Percentiles rank a stretch among this genome's conserved stretches.
Conservation (phyloP, 768 basidiomycete genomes). For the Leccinum ochraceum region DNA sequence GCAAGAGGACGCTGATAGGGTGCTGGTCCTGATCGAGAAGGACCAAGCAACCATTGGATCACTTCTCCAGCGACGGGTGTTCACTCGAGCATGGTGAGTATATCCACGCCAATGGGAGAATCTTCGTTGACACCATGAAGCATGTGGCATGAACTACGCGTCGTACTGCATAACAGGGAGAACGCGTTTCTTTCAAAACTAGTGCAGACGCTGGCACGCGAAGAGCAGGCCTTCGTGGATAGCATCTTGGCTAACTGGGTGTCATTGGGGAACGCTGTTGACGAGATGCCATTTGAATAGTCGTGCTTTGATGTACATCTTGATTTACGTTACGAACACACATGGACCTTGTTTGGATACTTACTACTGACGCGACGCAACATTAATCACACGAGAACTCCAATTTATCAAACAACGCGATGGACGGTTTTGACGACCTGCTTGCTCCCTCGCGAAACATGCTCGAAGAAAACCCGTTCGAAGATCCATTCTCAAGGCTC, state of each 20-base stretch:
- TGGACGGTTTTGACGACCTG: conserved; percentile 82
- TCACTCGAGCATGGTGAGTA: conserved; percentile 81
- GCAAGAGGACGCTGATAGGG: conserved; percentile 82
- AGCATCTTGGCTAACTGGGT: conserved; percentile 71
- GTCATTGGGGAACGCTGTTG: conserved; percentile 66
- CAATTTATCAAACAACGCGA: conserved; percentile 27
- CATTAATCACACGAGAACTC: not conserved
- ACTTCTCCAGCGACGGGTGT: conserved; percentile 76
- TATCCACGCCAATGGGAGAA: not conserved
- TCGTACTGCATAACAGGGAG: conserved; percentile 89
- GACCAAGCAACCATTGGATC: conserved; percentile 82
- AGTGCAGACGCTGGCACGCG: conserved; percentile 70
- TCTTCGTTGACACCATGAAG: conserved; percentile 39
- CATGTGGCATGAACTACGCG: conserved; percentile 95
- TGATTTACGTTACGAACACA: conserved; percentile 17
- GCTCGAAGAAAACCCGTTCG: conserved; percentile 77
- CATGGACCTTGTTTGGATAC: conserved; percentile 12
- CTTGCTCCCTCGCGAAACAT: conserved; percentile 58
- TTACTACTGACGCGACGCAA: not conserved
- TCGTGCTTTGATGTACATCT: conserved; percentile 13
- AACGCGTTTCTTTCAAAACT: conserved; percentile 76
- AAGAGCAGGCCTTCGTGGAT: conserved; percentile 71
- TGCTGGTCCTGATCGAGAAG: conserved; percentile 71
- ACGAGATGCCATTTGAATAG: conserved; percentile 86
- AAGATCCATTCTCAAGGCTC: conserved; percentile 64